These are phyloP conservation scores for Wickerhamomyces tratensis DNA, from an alignment of 805 yeast species.

Conservation along the genomic window DNA sequence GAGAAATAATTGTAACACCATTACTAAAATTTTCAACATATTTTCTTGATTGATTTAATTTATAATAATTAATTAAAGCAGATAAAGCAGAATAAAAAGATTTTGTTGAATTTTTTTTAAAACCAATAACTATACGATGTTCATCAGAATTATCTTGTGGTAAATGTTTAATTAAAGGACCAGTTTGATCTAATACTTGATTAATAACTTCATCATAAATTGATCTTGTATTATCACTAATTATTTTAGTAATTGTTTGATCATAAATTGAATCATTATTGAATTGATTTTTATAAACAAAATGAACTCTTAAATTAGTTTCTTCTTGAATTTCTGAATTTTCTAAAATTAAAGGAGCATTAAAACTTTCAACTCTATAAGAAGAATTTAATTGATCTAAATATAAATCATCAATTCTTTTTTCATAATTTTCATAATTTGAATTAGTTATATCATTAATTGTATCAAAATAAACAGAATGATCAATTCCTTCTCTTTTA, in stretches of 20 bases:
- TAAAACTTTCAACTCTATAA: conserved; percentile 72
- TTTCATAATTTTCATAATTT: conserved; percentile 39
- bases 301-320: conserved; percentile 57
- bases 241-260: conserved; percentile 63
- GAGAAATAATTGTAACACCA: conserved; percentile 77
- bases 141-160: conserved; percentile 75
- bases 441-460: conserved; percentile 27
- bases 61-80: conserved; percentile 82
- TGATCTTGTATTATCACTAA: conserved; percentile 69
- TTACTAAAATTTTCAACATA: conserved; percentile 91
- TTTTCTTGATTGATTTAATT: conserved; percentile 75
- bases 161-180: conserved; percentile 87
- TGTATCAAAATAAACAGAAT: conserved; percentile 87
- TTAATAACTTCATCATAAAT: conserved; percentile 66
- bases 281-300: conserved; percentile 70
- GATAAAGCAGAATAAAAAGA: conserved; percentile 82
- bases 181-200: conserved; percentile 65
- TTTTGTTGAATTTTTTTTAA: conserved; percentile 73
- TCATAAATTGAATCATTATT: conserved; percentile 54
- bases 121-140: conserved; percentile 83
- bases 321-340: conserved; percentile 10
- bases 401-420: conserved; percentile 72
- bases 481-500: conserved; percentile 71
- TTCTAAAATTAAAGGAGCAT: conserved; percentile 45
- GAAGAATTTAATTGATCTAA: conserved; percentile 44